Base-by-base conservation (phyloP, 2,329 filamentous ascomycete species). In the Phialophora chinensis region DNA sequence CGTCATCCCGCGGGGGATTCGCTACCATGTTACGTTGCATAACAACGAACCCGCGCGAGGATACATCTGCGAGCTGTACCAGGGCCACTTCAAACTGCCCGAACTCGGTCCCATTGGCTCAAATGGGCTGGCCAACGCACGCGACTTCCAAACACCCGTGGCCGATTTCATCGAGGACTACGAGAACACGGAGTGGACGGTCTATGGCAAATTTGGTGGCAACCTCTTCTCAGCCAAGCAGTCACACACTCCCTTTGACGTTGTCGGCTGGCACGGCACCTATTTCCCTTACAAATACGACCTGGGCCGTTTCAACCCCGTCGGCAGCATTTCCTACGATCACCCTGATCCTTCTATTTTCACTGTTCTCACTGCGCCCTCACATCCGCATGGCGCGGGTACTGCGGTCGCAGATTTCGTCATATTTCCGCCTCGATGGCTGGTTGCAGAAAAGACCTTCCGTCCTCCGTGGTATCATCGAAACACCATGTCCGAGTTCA, bases 251-350 rank as follows among this genome's bases (percentile, higher is more conserved):
- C 90, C 91, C 0, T 93, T 92, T 73, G 90, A 93, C 72, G 86
- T 93, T 0, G 90, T 92, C 2, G 90, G 88, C 2, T 93, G 90
- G 90, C 90, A 93, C 74, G 91, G 91, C 53, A 90, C 87, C 69
- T 93, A 92, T 78, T 90, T 90, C 67, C 91, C 91, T 0, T 92
- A 88, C 84, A 93, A 93, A 79, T 93, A 93, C 79, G 91, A 93
- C 73, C 84, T 93, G 0, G 89, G 88, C 29, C 87, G 90, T 35
- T 93, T 92, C 83, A 90, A 89, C 79, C 87, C 87, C 52, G 88
- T 93, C 53, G 91, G 90, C 23, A 87, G 84, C 62, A 87, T 91
- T 70, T 90, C 87, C 7, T 91, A 87, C 74, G 91, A 93, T 76
- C 91, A 93, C 74, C 90, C 90, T 0, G 91, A 93, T 74, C 91